Evolutionary conservation across 1,284 basidiomycete species (phyloP).

Genomic region (Waitea zeae): DNA sequence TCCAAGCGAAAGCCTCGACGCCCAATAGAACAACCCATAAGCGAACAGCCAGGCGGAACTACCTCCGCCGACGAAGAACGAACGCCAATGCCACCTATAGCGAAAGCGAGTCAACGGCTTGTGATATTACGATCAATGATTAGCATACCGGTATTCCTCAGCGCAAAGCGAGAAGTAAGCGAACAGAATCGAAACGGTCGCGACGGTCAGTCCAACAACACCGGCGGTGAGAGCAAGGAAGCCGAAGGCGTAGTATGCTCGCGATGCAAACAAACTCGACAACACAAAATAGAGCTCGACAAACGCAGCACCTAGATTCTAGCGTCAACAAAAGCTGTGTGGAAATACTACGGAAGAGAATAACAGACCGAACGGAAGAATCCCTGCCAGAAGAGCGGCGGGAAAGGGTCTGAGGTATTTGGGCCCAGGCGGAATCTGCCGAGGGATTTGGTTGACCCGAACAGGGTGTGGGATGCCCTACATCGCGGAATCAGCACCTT

Average conservation of each 20-base stretch:
- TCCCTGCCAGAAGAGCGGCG: slow-evolving; percentile 70
- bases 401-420: slow-evolving; percentile 73
- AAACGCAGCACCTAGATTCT: slow-evolving; percentile 65
- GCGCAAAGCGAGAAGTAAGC: slow-evolving; percentile 89
- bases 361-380: slow-evolving; percentile 73
- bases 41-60: slow-evolving; percentile 85
- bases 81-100: slow-evolving; percentile 86
- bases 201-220: slow-evolving; percentile 77
- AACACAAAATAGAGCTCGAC: slow-evolving; percentile 93
- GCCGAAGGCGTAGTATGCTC: slow-evolving; percentile 91
- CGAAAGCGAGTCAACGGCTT: not conserved
- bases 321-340: slow-evolving; percentile 2
- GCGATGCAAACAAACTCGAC: slow-evolving; percentile 85
- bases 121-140: slow-evolving; percentile 2
- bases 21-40: slow-evolving; percentile 83
- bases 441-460: slow-evolving; percentile 83
- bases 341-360: not conserved
- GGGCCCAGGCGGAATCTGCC: slow-evolving; percentile 77
- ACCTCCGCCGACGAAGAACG: slow-evolving; percentile 89
- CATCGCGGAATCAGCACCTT: slow-evolving; percentile 5
- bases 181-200: slow-evolving; percentile 81
- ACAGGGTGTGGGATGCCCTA: slow-evolving; percentile 68
- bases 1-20: slow-evolving; percentile 67
- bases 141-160: slow-evolving; percentile 75
- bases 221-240: slow-evolving; percentile 83